Percentiles rank a stretch among this genome's conserved stretches.
Conservation (phyloP, 2,329 filamentous ascomycete species). For the Incumbomyces lentus region DNA sequence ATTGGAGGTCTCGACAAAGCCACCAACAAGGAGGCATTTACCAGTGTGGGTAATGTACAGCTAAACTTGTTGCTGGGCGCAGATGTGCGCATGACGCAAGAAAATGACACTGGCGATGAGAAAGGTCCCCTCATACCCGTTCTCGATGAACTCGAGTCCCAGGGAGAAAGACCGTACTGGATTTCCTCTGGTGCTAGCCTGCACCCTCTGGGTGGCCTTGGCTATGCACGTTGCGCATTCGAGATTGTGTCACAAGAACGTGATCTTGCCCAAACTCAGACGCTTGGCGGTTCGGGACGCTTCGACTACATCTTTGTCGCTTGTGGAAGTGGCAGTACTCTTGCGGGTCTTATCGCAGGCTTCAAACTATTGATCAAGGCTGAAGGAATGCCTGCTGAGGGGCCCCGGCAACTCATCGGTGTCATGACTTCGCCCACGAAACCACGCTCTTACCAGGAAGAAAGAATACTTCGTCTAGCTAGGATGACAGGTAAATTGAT, state of each 20-base stretch:
- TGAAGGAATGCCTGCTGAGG: background rate
- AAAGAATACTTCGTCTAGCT: conserved; percentile 24
- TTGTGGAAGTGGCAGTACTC: conserved; percentile 28
- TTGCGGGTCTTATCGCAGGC: conserved; percentile 27
- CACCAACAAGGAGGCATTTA: conserved; percentile 1
- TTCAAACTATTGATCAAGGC: conserved; percentile 25
- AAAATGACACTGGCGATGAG: conserved; percentile 4
- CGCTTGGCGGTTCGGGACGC: conserved; percentile 15
- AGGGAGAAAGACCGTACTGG: conserved; percentile 5
- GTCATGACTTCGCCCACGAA: conserved; percentile 23
- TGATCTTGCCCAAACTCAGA: background rate
- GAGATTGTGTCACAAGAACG: conserved; percentile 8
- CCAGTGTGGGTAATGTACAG: conserved; percentile 7
- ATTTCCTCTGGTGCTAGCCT: conserved; percentile 9
- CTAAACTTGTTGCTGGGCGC: conserved; percentile 11
- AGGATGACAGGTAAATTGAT: conserved; percentile 17
- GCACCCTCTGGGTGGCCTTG: conserved; percentile 6
- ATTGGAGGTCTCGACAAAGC: conserved; percentile 19
- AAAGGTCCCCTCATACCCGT: background rate
- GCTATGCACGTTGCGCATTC: conserved; percentile 10
- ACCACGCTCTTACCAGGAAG: conserved; percentile 23
- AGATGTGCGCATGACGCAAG: conserved; percentile 13
- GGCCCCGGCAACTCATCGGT: conserved; percentile 22
- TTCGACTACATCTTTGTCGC: conserved; percentile 29
- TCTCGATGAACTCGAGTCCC: conserved; percentile 2